Percentiles rank a stretch among this genome's conserved stretches.
phyloP scores from a whole-genome alignment of 805 yeast genomes.

The Metschnikowia kunwiensis region DNA sequence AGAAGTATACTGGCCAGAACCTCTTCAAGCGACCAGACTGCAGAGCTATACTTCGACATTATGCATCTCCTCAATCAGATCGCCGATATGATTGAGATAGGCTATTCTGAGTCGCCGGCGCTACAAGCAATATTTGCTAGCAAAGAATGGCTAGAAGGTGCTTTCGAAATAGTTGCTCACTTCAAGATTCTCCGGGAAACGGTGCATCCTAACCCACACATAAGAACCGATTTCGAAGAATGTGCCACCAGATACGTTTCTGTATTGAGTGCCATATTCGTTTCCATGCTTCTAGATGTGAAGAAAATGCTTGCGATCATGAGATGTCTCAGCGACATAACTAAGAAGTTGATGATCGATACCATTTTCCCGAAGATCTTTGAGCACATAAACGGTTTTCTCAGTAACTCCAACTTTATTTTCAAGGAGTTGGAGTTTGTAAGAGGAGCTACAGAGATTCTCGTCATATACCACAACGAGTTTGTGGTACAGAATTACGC shows the following conservation, averaged over 20 bases:
- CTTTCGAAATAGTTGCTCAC: constrained; percentile 37
- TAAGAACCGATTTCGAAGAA: constrained; percentile 16
- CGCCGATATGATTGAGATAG: constrained; percentile 28
- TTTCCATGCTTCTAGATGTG: constrained; percentile 26
- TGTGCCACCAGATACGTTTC: constrained; percentile 29
- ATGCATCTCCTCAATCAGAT: constrained; percentile 37
- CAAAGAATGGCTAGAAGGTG: constrained; percentile 38
- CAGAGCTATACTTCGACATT: constrained; percentile 29
- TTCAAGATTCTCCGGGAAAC: constrained; percentile 21
- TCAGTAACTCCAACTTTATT: constrained; percentile 32
- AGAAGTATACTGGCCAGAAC: constrained; percentile 5
- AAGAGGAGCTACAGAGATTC: constrained; percentile 24
- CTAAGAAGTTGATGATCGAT: constrained; percentile 32
- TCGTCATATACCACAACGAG: constrained; percentile 27
- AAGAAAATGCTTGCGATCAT: constrained; percentile 25
- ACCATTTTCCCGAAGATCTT: constrained; percentile 35
- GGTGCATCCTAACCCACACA: constrained; percentile 23
- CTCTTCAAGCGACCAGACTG: constrained; percentile 13
- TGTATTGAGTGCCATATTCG: constrained; percentile 35
- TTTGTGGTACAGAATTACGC: constrained; percentile 29
- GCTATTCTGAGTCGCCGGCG: constrained; percentile 24
- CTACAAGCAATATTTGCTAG: constrained; percentile 26
- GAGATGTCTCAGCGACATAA: constrained; percentile 31
- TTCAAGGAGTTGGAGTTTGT: constrained; percentile 33
- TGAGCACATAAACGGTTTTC: constrained; percentile 34